Percentiles rank a stretch among this genome's conserved stretches.
These are phyloP conservation scores for Saksenaea vasiformis DNA, from an alignment of 371 early-diverging fungal genomes.

Conservation along the genomic window DNA sequence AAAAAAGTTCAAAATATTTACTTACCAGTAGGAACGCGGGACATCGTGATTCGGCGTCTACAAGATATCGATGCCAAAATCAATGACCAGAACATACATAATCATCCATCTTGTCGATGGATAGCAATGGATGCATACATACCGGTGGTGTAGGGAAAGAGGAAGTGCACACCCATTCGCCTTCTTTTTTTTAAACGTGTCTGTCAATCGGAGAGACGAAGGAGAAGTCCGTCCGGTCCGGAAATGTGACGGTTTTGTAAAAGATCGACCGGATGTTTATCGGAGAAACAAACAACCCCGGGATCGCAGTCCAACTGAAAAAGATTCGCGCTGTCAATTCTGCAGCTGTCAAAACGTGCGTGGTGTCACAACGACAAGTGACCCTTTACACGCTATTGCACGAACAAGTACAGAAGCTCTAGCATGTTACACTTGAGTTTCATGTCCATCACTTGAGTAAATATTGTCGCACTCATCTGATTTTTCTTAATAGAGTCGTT, in stretches of 20 bases:
- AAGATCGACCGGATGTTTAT: background rate
- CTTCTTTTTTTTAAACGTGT: background rate
- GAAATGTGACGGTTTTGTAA: background rate
- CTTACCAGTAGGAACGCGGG: constrained; percentile 16
- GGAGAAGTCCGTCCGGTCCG: background rate
- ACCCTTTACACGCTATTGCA: too few species aligned
- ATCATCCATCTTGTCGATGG: background rate
- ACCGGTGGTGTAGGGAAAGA: constrained; percentile 4
- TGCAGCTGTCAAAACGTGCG: too few species aligned
- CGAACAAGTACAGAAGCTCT: too few species aligned
- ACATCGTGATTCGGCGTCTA: constrained; percentile 11
- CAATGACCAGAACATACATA: background rate
- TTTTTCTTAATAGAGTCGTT: too few species aligned
- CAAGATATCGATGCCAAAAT: background rate
- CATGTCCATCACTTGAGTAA: too few species aligned
- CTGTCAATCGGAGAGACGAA: constrained; percentile 4
- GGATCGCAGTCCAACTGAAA: too few species aligned
- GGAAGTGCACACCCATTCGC: background rate
- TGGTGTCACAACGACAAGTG: too few species aligned
- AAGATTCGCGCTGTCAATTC: too few species aligned
- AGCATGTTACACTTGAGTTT: too few species aligned
- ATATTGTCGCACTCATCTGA: too few species aligned
- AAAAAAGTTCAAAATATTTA: background rate
- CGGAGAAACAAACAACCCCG: too few species aligned
- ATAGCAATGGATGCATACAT: constrained; percentile 1